Base-by-base conservation (phyloP, 495 filamentous ascomycete genomes). In the Pyrenula aspistea region DNA sequence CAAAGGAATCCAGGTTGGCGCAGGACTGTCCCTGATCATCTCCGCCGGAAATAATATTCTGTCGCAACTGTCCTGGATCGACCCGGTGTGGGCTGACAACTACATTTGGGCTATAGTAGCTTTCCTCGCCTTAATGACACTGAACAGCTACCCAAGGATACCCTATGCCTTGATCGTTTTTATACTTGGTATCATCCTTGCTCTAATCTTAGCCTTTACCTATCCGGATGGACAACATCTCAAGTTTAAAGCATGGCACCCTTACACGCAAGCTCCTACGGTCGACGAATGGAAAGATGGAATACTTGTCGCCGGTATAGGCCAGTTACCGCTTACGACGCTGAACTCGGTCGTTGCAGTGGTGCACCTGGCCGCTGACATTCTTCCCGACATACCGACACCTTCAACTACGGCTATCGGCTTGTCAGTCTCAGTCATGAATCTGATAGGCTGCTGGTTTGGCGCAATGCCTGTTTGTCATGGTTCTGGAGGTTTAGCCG, bases 391-490 rank as follows among this genome's bases (percentile, higher is more conserved):
- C 10, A 70, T 85, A 1, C 77, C 76, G 0, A 71, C 81, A 0
- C 89, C 89, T 1, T 79, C 80, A 0, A 78, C 84, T 15, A 90
- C 88, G 0, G 73, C 80, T 1, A 74, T 96, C 20, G 91, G 91
- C 0, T 62, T 94, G 53, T 92, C 87, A 50, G 87, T 97, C 8
- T 82, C 83, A 0, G 60, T 68, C 2, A 93, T 95, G 84, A 96
- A 96, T 65, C 70, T 96, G 3, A 60, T 86, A 2, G 85, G 87
- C 4, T 90, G 86, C 68, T 92, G 87, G 86, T 93, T 95, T 66
- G 91, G 90, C 24, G 87, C 84, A 0, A 97, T 97, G 92, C 92
- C 92, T 2, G 86, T 95, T 1, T 97, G 92, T 62, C 92, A 96
- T 64, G 92, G 92, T 20, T 89, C 89, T 12, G 92, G 92, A 1